A percentile compares a stretch with the other conserved stretches of the same genome.
Conservation (phyloP, 768 basidiomycete species). For the Rhizopogon vesiculosus region DNA sequence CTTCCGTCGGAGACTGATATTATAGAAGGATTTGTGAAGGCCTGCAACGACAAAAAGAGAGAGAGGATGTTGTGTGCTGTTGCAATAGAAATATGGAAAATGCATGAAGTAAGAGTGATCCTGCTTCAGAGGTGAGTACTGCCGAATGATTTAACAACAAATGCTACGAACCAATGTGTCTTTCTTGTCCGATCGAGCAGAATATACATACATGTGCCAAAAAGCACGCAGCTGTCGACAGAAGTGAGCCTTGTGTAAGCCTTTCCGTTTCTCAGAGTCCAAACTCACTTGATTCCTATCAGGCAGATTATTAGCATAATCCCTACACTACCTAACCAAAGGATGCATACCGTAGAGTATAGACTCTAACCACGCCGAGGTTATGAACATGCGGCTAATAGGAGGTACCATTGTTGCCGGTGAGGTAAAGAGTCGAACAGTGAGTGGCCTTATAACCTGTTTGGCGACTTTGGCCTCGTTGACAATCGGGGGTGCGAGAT, state of each 20-base stretch:
- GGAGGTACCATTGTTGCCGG: too few relatives aligned
- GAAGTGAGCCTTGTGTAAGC: not conserved
- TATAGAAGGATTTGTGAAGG: not conserved
- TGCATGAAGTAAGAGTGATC: not conserved
- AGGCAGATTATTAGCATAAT: not conserved
- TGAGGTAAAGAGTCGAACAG: too few relatives aligned
- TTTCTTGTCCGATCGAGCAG: not conserved
- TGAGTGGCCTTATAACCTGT: too few relatives aligned
- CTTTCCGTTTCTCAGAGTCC: too few relatives aligned
- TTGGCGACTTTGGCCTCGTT: too few relatives aligned
- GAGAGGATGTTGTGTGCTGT: constrained; percentile 3
- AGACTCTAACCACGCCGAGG: not conserved
- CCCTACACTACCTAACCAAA: too few relatives aligned
- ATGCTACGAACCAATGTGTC: not conserved
- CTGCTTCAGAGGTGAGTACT: not conserved
- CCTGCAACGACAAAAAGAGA: not conserved
- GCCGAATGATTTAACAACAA: not conserved
- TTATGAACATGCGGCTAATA: not conserved
- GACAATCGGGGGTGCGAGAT: too few relatives aligned
- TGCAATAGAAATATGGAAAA: constrained; percentile 2
- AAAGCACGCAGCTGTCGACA: constrained; percentile 4
- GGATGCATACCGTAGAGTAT: not conserved
- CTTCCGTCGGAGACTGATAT: not conserved
- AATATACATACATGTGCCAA: constrained; percentile 2
- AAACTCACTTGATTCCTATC: constrained; percentile 4